Base-by-base conservation (phyloP, 192 early-diverging fungal species). In the Rhizophlyctis rosea region DNA sequence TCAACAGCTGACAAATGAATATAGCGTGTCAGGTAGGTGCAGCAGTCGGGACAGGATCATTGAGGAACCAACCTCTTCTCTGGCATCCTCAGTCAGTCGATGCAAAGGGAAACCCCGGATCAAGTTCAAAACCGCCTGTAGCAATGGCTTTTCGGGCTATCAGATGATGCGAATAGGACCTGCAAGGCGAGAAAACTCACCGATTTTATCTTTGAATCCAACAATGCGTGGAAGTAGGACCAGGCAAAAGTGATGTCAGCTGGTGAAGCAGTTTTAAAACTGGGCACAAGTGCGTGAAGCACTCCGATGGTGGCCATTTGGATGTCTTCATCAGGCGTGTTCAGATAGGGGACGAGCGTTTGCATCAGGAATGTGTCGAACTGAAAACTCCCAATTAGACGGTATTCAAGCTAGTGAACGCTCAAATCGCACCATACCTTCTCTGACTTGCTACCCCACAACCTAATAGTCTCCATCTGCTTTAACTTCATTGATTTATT, bases 351-450 rank as follows among this genome's bases (percentile, higher is more conserved):
- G 11, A 82, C 66, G 25, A 84, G 31, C 2, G 69, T 68, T 72
- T 84, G 80, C 67, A 84, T 80, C 54, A 83, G 54, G 47, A 76
- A 80, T 13, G 74, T 67, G 64, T 82, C 80, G 24, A 82, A 61
- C 78, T 81, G 34, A 16, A 65, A 25, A 34, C 16, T 21, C n/a
- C 25, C 11, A 66, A 16, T 1, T 27, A 23, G 0, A 1, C 23
- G 0, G 47, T 48, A 18, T 25, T n/a, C 14, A 54, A 54, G 16
- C 28, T 1, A 54, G 18, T 14, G 52, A 23, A 0, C 16, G n/a
- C 44, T 9, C 44, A 47, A 47, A n/a, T 47, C 44, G 11, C 11
- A 47, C 16, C 31, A 1, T 47, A 81, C 74, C 70, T 78, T 83
- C 28, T 77, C 68, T 25, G 63, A 63, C 54, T 70, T 78, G 28